Conservation (phyloP, 805 yeast genomes). For the Metschnikowia rubicola region DNA sequence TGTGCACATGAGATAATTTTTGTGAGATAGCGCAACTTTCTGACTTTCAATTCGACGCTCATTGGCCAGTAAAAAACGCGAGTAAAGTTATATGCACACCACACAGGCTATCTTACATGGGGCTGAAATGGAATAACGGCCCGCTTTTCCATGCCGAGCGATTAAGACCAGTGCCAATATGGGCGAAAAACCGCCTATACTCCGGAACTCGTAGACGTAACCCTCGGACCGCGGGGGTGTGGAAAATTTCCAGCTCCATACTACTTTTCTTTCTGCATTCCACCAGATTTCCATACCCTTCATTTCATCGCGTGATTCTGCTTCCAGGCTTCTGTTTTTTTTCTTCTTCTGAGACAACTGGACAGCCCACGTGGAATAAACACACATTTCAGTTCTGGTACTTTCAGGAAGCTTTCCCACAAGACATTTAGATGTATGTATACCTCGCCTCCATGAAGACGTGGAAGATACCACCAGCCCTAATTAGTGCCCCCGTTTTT, state of each 20-base stretch:
- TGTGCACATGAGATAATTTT: not conserved
- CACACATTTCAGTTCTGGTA: too few relatives aligned
- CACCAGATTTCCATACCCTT: not conserved
- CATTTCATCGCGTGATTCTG: not conserved
- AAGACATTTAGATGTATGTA: too few relatives aligned
- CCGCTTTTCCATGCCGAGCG: not conserved
- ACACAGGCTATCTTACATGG: conserved; percentile 1
- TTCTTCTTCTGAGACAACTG: too few relatives aligned
- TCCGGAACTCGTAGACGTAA: conserved; percentile 3
- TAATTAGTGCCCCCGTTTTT: too few relatives aligned
- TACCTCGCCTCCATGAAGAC: too few relatives aligned
- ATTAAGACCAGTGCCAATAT: not conserved
- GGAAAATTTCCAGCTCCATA: not conserved
- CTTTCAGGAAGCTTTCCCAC: too few relatives aligned
- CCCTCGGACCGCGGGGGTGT: conserved; percentile 1
- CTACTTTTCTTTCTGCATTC: not conserved
- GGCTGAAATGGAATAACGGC: conserved; percentile 1
- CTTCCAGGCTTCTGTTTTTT: not conserved
- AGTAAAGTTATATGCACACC: not conserved
- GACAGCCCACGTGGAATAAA: too few relatives aligned
- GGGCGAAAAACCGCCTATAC: not conserved
- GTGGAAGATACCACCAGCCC: too few relatives aligned
- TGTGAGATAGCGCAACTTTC: not conserved
- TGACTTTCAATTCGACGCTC: conserved; percentile 1
- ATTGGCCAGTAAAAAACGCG: not conserved